Percentiles rank a stretch among this genome's conserved stretches.
phyloP scores from a whole-genome alignment of 2,329 filamentous ascomycete species.

The Polychaeton citri region DNA sequence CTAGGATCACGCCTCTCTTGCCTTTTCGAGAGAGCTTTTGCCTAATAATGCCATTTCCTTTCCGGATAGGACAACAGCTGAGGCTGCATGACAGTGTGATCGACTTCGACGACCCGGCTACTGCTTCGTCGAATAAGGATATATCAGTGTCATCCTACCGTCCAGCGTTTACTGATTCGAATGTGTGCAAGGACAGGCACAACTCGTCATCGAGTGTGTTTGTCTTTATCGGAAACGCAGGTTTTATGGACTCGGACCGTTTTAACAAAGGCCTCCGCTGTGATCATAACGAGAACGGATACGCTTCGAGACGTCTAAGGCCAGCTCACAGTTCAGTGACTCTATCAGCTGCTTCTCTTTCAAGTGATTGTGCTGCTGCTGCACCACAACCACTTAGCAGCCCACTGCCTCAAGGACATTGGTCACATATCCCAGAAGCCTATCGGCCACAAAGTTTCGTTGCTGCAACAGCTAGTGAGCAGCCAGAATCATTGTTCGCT shows the following conservation, averaged over 20 bases:
- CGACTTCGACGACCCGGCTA: too few species aligned
- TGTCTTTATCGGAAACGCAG: background rate
- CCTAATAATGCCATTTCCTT: too few species aligned
- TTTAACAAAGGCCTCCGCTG: too few species aligned
- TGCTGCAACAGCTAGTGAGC: background rate
- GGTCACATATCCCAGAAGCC: background rate
- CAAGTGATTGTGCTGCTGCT: too few species aligned
- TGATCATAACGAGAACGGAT: too few species aligned
- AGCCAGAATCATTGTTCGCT: background rate
- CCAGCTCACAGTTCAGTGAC: background rate
- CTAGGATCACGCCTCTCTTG: too few species aligned
- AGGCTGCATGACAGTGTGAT: too few species aligned
- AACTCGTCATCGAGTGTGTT: background rate
- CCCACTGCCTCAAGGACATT: background rate
- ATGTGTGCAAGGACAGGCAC: background rate
- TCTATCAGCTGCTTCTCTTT: too few species aligned
- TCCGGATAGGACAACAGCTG: too few species aligned
- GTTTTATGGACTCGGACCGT: background rate
- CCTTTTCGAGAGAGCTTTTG: too few species aligned
- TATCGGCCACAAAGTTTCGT: background rate
- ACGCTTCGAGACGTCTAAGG: background rate
- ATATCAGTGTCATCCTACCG: background rate
- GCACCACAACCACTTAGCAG: background rate
- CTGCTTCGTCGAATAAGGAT: background rate
- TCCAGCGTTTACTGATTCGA: background rate